phyloP scores from a whole-genome alignment of 2,329 filamentous ascomycete species.

The Cladosporium sp. region DNA sequence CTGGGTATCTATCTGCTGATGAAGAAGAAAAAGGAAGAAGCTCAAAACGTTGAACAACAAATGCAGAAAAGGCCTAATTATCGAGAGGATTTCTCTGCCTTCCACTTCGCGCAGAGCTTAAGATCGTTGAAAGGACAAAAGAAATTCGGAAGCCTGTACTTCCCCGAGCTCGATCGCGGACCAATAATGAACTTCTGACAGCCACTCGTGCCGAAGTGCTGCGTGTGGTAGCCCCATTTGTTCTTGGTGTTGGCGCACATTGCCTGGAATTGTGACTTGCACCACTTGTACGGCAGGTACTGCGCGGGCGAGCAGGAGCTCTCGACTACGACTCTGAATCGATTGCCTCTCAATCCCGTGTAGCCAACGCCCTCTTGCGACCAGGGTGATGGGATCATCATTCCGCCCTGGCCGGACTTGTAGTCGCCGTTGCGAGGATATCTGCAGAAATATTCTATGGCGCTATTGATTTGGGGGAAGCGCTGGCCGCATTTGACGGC shows the following conservation, averaged over 20 bases:
- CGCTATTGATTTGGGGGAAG: slow-evolving; percentile 27
- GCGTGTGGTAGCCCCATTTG: slow-evolving; percentile 1
- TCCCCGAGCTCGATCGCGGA: not conserved
- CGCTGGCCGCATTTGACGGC: slow-evolving; percentile 28
- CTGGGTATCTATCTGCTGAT: not conserved
- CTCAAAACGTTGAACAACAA: not conserved
- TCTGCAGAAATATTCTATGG: slow-evolving; percentile 29
- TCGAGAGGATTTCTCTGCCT: not conserved
- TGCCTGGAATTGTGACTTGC: slow-evolving; percentile 29
- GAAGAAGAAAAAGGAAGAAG: not conserved
- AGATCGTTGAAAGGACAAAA: not conserved
- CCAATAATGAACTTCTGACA: slow-evolving; percentile 19
- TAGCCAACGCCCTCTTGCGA: slow-evolving; percentile 23
- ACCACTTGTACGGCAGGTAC: slow-evolving; percentile 31
- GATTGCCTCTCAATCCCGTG: slow-evolving; percentile 22
- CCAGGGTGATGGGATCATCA: slow-evolving; percentile 26
- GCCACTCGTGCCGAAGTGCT: not conserved
- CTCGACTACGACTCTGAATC: slow-evolving; percentile 17
- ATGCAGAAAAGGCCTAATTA: not conserved
- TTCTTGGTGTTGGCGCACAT: slow-evolving; percentile 27
- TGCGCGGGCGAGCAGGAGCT: slow-evolving; percentile 28
- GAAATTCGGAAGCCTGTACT: not conserved
- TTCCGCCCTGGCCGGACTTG: slow-evolving; percentile 22
- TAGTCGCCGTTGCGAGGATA: slow-evolving; percentile 12
- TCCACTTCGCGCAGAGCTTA: not conserved